Base-by-base conservation (phyloP, 2,329 filamentous ascomycete genomes). In the Clonostachys chloroleuca region DNA sequence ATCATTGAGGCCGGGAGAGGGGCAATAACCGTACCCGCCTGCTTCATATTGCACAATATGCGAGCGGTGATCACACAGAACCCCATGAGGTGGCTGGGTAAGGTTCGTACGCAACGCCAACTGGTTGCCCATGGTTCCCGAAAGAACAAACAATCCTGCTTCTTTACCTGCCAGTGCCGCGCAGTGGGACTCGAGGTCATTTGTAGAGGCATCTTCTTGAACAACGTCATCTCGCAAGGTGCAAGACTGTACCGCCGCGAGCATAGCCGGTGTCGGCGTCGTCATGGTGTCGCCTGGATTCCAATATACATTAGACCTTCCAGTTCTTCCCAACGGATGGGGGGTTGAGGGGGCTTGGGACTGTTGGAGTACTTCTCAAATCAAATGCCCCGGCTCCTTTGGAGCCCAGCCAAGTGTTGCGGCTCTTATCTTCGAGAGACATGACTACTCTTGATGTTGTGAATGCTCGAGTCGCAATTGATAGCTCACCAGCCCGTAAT, bases 81-180 rank as follows among this genome's bases (percentile, higher is more conserved):
- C 80, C 8, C 80, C 80, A 62, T 95, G 83, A 0, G 92, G 92
- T 13, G 92, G 91, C 50, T 89, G 86, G 1, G 74, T 78, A 13
- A 96, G 76, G 49, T 94, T 86, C 2, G 87, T 78, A 37, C 92
- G 83, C 40, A 96, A 76, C 1, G 87, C 85, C 16, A 96, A 74
- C 64, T 96, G 91, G 68, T 96, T 96, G 39, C 90, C 91, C 91
- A 96, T 96, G 5, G 92, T 96, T 5, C 92, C 92, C 0, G 89
- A 94, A 49, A 95, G 75, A 47, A 96, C 89, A 46, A 96, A 84
- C 5, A 96, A 74, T 0, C 81, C 87, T 8, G 82, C 83, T 58
- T 91, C 85, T 56, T 95, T 91, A 55, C 82, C 82, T 1, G 89
- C 81, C 5, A 95, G 76, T 34, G 77, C 62, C 16, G 90, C 89